Evolutionary conservation across 2,329 filamentous ascomycete species (phyloP), one percentile per base, ranked within the genome.

Genomic region (Ophiostoma piceae): DNA sequence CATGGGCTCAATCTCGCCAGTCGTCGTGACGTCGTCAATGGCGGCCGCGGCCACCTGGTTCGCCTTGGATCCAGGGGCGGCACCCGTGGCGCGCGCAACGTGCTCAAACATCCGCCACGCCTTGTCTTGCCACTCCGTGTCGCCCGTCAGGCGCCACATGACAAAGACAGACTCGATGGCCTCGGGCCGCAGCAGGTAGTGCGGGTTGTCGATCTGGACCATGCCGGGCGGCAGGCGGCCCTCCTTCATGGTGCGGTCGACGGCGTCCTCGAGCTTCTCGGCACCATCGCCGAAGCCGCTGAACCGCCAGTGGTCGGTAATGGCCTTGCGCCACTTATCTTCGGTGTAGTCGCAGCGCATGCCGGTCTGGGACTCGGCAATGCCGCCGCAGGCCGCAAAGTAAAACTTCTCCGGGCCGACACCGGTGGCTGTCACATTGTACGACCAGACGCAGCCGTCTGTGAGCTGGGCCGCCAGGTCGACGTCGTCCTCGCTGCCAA

Each of bases 161-260:
- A 92, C 85, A 78, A 92, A 94, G 4, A 95, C 86, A 16, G 88
- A 90, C 80, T 94, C 91, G 69, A 94, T 92, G 1, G 91, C 91
- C 79, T 94, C 91, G 26, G 91, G 91, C 70, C 89, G 84, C 64
- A 92, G 81, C 39, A 90, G 85, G 75, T 91, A 92, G 69, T 83
- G 83, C 57, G 81, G 78, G 70, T 89, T 85, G 60, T 79, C 77
- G 66, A 89, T 82, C 22, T 80, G 80, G 2, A 83, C 80, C 76
- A 90, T 85, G 26, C 88, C 88, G 6, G 78, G 79, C 8, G 84
- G 82, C 5, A 90, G 74, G 12, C 80, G 79, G 70, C 82, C 79
- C 66, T 79, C 77, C n/a, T 77, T 75, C 69, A 84, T 80, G 66
- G 77, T 74, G 4, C 74, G 73, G 47, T 79, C 75, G 66, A 84